phyloP scores from a whole-genome alignment of 2,329 filamentous ascomycete genomes.

The Fusarium haematococcum region DNA sequence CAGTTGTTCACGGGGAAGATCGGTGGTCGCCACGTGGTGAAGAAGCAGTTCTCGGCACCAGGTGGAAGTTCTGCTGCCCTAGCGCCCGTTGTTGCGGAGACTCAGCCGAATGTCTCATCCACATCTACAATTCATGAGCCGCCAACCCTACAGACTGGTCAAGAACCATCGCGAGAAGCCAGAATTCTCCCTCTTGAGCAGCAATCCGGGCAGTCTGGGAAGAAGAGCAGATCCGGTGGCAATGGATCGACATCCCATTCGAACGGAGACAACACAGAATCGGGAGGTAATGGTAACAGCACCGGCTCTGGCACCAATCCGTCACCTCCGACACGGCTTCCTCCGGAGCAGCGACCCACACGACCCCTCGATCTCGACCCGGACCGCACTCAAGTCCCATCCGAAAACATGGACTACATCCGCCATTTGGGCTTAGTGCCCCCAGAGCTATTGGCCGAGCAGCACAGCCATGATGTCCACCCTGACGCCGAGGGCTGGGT shows the following conservation, averaged over 20 bases:
- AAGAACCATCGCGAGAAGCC: conserved; percentile 60
- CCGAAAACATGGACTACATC: conserved; percentile 84
- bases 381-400: conserved; percentile 78
- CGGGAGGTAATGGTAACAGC: conserved; percentile 50
- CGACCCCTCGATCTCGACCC: conserved; percentile 82
- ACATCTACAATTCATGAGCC: conserved; percentile 52
- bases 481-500: conserved; percentile 81
- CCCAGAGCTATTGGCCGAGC: conserved; percentile 63
- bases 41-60: conserved; percentile 35
- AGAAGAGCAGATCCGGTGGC: conserved; percentile 57
- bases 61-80: conserved; percentile 18
- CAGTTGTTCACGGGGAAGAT: conserved; percentile 84
- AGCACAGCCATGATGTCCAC: conserved; percentile 60
- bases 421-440: conserved; percentile 77
- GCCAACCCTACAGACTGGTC: conserved; percentile 12
- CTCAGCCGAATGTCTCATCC: conserved; percentile 37
- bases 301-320: conserved; percentile 48
- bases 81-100: conserved; percentile 41
- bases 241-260: conserved; percentile 61
- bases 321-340: conserved; percentile 54
- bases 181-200: conserved; percentile 55
- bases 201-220: conserved; percentile 45
- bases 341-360: conserved; percentile 80
- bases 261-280: conserved; percentile 60
- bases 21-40: conserved; percentile 53